Evolutionary conservation across 108 stramenopile genomes (phyloP).

Genomic region (Phaeodactylum tricornutum): DNA sequence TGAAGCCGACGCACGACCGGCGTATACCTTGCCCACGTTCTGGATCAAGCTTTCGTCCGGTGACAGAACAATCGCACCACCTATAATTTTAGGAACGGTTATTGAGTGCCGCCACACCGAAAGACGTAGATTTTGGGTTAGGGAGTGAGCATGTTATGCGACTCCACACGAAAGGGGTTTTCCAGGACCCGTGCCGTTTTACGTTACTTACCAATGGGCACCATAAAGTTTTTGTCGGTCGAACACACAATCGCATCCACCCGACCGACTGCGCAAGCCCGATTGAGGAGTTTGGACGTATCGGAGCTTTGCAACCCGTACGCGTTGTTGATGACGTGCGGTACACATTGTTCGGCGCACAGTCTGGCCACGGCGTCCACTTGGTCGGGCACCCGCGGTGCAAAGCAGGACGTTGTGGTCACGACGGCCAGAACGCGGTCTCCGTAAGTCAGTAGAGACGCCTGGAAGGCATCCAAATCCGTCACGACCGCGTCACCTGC

Average conservation of each 20-base stretch:
- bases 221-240: constrained; percentile 98
- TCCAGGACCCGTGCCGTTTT: no score
- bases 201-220: constrained; percentile 89
- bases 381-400: constrained; percentile 92
- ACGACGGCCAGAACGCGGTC: constrained; percentile 75
- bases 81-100: no score
- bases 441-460: constrained; percentile 31
- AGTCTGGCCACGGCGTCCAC: constrained; percentile 83
- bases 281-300: constrained; percentile 68
- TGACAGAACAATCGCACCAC: constrained; percentile 84
- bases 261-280: constrained; percentile 81
- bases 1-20: constrained; percentile 91
- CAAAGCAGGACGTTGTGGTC: constrained; percentile 97
- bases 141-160: no score
- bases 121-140: no score
- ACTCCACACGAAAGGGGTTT: no score
- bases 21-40: constrained; percentile 85
- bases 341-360: constrained; percentile 43
- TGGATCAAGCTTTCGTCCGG: constrained; percentile 61
- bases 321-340: constrained; percentile 97
- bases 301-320: constrained; percentile 91
- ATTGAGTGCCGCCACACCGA: no score
- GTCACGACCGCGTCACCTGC: constrained; percentile 79
- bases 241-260: constrained; percentile 97
- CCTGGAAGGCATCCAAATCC: constrained; percentile 74